phyloP scores from a whole-genome alignment of 2,329 filamentous ascomycete species.

The Podosphaera fusca region DNA sequence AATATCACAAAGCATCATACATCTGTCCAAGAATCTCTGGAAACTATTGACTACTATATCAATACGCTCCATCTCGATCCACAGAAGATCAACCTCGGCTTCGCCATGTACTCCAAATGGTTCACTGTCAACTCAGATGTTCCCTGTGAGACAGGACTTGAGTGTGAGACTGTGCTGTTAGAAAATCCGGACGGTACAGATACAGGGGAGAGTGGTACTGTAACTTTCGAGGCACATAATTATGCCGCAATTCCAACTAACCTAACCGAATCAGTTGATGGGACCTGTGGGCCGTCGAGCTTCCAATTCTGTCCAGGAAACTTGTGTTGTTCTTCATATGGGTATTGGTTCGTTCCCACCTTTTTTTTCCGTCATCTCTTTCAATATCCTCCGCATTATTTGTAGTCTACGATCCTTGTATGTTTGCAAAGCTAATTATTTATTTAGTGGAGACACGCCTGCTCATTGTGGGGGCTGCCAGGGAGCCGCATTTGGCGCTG shows the following conservation, averaged over 20 bases:
- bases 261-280: conserved; percentile 6
- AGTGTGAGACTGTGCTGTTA: conserved; percentile 30
- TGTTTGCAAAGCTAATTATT: background rate
- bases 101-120: conserved; percentile 47
- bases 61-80: conserved; percentile 21
- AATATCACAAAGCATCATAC: conserved; percentile 39
- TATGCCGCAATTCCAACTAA: conserved; percentile 2
- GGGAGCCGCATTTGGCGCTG: background rate
- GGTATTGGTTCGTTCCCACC: background rate
- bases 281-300: conserved; percentile 4
- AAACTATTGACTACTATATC: conserved; percentile 36
- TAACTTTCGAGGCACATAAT: conserved; percentile 5
- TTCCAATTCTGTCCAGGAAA: conserved; percentile 2
- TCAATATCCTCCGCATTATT: background rate
- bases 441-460: background rate
- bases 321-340: conserved; percentile 5
- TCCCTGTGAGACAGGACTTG: conserved; percentile 19
- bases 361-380: background rate
- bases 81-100: conserved; percentile 34
- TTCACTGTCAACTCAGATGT: conserved; percentile 26
- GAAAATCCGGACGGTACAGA: conserved; percentile 36
- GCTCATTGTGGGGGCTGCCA: background rate
- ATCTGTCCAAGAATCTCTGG: conserved; percentile 29
- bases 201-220: conserved; percentile 16
- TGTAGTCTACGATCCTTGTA: background rate